These are phyloP conservation scores for Huntiella omanensis DNA, from an alignment of 2,329 filamentous ascomycete species.

Conservation along the genomic window DNA sequence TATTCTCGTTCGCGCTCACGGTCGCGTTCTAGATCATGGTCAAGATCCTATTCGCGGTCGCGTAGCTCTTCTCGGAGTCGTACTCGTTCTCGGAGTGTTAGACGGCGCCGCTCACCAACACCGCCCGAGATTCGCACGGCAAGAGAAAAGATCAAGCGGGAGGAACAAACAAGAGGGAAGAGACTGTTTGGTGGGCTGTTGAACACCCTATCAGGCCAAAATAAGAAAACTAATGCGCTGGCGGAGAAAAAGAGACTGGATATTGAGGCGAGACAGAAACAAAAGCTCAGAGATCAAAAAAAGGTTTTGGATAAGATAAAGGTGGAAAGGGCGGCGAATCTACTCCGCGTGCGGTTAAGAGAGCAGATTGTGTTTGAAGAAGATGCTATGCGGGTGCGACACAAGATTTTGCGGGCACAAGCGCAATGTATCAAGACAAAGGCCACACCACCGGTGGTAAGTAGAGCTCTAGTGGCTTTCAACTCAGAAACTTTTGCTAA, in stretches of 20 bases:
- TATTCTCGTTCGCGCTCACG: neutral
- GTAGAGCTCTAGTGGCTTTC: slow-evolving; percentile 17
- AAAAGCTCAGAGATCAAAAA: slow-evolving; percentile 53
- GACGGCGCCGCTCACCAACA: slow-evolving; percentile 1
- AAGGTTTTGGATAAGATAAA: slow-evolving; percentile 51
- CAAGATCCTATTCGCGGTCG: neutral
- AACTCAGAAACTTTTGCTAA: neutral
- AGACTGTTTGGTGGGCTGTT: slow-evolving; percentile 71
- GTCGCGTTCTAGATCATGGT: slow-evolving; percentile 2
- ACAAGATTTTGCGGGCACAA: slow-evolving; percentile 50
- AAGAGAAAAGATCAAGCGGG: slow-evolving; percentile 20
- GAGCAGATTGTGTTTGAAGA: slow-evolving; percentile 63
- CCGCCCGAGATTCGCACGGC: neutral
- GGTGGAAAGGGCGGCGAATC: slow-evolving; percentile 43
- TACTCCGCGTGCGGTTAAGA: slow-evolving; percentile 39
- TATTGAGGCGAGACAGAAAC: slow-evolving; percentile 66
- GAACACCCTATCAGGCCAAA: slow-evolving; percentile 48
- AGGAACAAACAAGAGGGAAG: slow-evolving; percentile 71
- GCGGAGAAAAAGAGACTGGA: slow-evolving; percentile 45
- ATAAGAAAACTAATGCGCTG: neutral
- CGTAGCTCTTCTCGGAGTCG: neutral
- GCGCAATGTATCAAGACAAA: slow-evolving; percentile 59
- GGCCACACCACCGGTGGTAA: slow-evolving; percentile 53
- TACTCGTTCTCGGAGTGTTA: neutral
- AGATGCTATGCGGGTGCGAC: slow-evolving; percentile 54